A percentile compares a stretch with the other conserved stretches of the same genome.
Conservation (phyloP, 768 basidiomycete genomes). For the Amanita muscaria region DNA sequence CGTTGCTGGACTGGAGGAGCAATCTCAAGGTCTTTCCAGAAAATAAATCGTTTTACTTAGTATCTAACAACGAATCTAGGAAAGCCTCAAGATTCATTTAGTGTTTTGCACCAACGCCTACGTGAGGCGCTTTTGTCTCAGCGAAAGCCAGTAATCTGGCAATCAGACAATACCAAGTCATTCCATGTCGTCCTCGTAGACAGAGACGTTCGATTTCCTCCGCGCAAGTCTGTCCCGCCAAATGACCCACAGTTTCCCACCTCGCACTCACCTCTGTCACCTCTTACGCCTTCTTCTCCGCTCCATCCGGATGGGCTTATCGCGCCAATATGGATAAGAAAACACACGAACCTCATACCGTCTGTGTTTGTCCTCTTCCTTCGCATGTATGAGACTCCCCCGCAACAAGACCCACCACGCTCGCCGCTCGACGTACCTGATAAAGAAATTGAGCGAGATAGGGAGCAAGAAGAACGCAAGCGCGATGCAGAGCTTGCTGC, state of each 20-base stretch:
- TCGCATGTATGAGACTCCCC: slow-evolving; percentile 69
- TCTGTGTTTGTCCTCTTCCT: slow-evolving; percentile 91
- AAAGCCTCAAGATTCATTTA: slow-evolving; percentile 52
- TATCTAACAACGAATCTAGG: slow-evolving; percentile 17
- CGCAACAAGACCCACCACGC: slow-evolving; percentile 30
- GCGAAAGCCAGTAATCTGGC: slow-evolving; percentile 60
- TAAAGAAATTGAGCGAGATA: slow-evolving; percentile 44
- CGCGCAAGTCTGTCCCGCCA: slow-evolving; percentile 62
- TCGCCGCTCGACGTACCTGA: slow-evolving; percentile 51
- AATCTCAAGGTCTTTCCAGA: slow-evolving; percentile 20
- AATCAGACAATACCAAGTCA: slow-evolving; percentile 57
- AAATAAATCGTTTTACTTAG: no score
- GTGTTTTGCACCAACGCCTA: slow-evolving; percentile 47
- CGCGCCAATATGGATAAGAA: slow-evolving; percentile 96
- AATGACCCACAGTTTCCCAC: slow-evolving; percentile 48
- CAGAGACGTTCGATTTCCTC: slow-evolving; percentile 77
- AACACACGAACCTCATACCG: slow-evolving; percentile 87
- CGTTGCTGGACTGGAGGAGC: slow-evolving; percentile 69
- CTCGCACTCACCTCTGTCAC: slow-evolving; percentile 89
- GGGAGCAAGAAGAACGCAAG: slow-evolving; percentile 58
- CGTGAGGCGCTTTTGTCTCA: slow-evolving; percentile 61
- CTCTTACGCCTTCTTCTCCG: slow-evolving; percentile 80
- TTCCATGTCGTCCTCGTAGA: slow-evolving; percentile 86
- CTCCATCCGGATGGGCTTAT: slow-evolving; percentile 92
- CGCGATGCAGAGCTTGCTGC: slow-evolving; percentile 70